phyloP scores from a whole-genome alignment of 495 filamentous ascomycete genomes.

The Parathielavia hyrcaniae region DNA sequence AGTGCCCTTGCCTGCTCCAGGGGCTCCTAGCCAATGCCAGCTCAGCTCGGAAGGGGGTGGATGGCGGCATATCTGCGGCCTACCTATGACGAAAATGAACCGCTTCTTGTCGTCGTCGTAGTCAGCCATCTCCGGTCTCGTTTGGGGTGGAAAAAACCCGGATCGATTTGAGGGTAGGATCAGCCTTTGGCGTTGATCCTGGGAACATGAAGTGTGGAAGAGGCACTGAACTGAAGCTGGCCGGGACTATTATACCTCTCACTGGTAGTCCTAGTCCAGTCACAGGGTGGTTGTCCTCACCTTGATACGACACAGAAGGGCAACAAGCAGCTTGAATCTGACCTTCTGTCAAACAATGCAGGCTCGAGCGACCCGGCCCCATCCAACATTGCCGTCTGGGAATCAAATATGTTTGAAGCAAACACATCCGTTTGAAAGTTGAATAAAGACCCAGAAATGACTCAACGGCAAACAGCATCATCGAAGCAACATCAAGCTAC shows the following conservation, averaged over 20 bases:
- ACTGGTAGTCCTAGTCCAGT: too few species aligned
- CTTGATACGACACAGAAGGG: too few species aligned
- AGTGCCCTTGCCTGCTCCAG: slow-evolving; percentile 39
- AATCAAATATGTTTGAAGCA: too few species aligned
- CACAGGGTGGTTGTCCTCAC: too few species aligned
- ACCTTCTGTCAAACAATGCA: too few species aligned
- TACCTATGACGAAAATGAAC: slow-evolving; percentile 9
- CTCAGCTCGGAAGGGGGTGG: background rate
- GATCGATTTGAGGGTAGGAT: background rate
- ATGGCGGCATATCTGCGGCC: background rate
- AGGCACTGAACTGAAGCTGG: background rate
- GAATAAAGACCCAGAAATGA: background rate
- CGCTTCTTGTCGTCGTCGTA: background rate
- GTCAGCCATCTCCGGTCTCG: background rate
- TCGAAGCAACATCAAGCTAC: background rate
- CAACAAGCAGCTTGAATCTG: too few species aligned
- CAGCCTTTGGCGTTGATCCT: background rate
- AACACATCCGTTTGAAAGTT: background rate
- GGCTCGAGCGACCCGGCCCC: too few species aligned
- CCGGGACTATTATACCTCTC: too few species aligned
- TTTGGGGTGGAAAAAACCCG: too few species aligned
- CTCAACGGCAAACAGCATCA: background rate
- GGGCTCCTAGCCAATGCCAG: slow-evolving; percentile 24
- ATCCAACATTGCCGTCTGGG: too few species aligned
- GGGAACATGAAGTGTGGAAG: background rate